Evolutionary conservation across 2,329 filamentous ascomycete species (phyloP), one percentile per base, ranked within the genome.

Genomic region (Pseudocercospora fuligena): DNA sequence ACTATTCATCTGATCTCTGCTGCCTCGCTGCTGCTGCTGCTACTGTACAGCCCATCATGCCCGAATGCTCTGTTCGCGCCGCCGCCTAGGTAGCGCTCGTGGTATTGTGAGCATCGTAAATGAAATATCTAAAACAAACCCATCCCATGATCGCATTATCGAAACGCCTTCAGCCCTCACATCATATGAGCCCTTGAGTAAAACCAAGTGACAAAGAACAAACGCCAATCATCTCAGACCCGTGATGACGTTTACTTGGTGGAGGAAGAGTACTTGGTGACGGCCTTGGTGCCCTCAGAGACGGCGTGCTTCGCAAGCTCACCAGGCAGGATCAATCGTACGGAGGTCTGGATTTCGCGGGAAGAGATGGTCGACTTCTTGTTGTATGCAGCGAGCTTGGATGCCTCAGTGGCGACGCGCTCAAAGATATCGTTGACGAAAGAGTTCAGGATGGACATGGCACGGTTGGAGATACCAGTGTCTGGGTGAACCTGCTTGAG

Each of bases 281-380:
- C 95, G 66, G 95, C 95, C 92, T 99, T 99, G 82, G 95, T 99
- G 80, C 95, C 95, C 87, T 99, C 95, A 77, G 95, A 99, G 58
- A 99, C 95, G 75, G 95, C 95, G 85, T 99, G 95, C 91, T 99
- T 99, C 82, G 95, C 95, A 77, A 99, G 89, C 86, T 99, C 95
- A 86, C 95, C 95, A 56, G 95, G 95, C 63, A 99, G 91, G 84
- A 99, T 99, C 70, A 99, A 90, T 75, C 95, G 92, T 77, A 99
- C 95, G 76, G 95, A 97, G 77, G 95, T 99, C 89, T 99, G 95
- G 81, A 99, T 99, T 86, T 99, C 95, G 80, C 95, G 92, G 75
- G 95, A 98, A 63, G 94, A 98, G 85, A 99, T 99, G 81, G 95
- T 99, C 60, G 94, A 98, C 89, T 99, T 99, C 92, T 98, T 99